phyloP scores from a whole-genome alignment of 495 filamentous ascomycete species.

The Aspergillus nidulans region DNA sequence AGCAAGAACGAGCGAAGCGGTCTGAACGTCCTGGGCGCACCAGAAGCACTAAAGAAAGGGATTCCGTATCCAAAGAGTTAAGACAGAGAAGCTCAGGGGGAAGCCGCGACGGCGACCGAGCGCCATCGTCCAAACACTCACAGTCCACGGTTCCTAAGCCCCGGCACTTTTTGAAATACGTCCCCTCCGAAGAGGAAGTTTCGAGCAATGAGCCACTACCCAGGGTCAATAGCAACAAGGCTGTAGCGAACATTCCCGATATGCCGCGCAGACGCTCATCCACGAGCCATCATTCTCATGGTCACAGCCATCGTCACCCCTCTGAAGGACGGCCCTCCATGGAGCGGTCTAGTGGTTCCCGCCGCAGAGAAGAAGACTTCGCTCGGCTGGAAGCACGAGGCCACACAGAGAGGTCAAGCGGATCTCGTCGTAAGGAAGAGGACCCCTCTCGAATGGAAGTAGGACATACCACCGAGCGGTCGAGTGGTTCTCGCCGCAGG shows the following conservation, averaged over 20 bases:
- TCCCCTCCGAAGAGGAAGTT: conserved; percentile 29
- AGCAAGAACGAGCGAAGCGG: conserved; percentile 1
- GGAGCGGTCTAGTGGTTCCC: conserved; percentile 28
- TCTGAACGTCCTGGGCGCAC: conserved; percentile 1
- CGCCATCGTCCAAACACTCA: conserved; percentile 26
- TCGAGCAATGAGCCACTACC: conserved; percentile 35
- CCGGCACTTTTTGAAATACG: conserved; percentile 37
- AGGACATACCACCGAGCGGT: conserved; percentile 24
- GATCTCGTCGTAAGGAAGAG: conserved; percentile 23
- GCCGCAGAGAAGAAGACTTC: conserved; percentile 19
- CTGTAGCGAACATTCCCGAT: conserved; percentile 24
- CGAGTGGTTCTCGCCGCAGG: conserved; percentile 22
- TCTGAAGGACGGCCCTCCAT: conserved; percentile 27
- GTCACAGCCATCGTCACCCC: conserved; percentile 32
- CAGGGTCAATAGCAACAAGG: conserved; percentile 33
- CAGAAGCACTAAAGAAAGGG: conserved; percentile 17
- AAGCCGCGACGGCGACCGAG: conserved; percentile 18
- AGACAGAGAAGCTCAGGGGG: conserved; percentile 26
- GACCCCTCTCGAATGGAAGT: conserved; percentile 24
- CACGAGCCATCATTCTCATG: conserved; percentile 27
- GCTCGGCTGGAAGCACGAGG: conserved; percentile 9
- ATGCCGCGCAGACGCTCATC: conserved; percentile 26
- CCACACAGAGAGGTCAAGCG: conserved; percentile 27
- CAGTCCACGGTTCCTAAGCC: conserved; percentile 24
- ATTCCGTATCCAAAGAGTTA: conserved; percentile 18